Base-by-base conservation (phyloP, 805 yeast species). In the Starmerella bombi region DNA sequence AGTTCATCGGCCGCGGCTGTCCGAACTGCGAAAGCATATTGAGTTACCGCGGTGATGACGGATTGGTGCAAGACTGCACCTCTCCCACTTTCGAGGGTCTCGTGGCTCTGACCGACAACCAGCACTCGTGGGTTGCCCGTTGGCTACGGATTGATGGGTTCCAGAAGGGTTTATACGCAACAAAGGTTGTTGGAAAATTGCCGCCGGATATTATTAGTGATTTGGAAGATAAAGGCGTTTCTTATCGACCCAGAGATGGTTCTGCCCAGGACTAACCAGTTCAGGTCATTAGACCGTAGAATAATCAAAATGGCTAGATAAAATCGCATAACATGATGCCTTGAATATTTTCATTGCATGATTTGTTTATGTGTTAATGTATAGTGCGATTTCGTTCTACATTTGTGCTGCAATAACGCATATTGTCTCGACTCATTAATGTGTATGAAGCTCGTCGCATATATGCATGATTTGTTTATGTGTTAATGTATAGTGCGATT, bases 211-310 rank as follows among this genome's bases (percentile, higher is more conserved):
- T 84, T 28, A 71, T 80, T 6, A 75, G 72, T 32, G 80, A 77
- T 40, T 65, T 91, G 55, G 77, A 75, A 31, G 71, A 71, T 14
- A 80, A 77, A 50, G 83, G 82, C n/a, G 71, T 81, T 33, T 74
- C 74, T 40, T 91, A 91, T 61, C 73, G 96, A 47, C 97, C 98
- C 28, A 72, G 98, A 60, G 98, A 91, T 59, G 98, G 98, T 27
- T 59, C 65, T 32, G 69, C 59, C 10, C 65, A 60, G 48, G 69
- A 65, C 32, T 64, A 49, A 23, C n/a, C n/a, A n/a, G n/a, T n/a
- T n/a, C n/a, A n/a, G n/a, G n/a, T n/a, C n/a, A 4, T 20, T 25
- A 8, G n/a, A n/a, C n/a, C n/a, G n/a, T n/a, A n/a, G n/a, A n/a
- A n/a, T n/a, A n/a, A n/a, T n/a, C 91, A n/a, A n/a, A n/a, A n/a